Evolutionary conservation across 2,329 filamentous ascomycete species (phyloP).

Genomic region (Pestalotiopsis sp.): DNA sequence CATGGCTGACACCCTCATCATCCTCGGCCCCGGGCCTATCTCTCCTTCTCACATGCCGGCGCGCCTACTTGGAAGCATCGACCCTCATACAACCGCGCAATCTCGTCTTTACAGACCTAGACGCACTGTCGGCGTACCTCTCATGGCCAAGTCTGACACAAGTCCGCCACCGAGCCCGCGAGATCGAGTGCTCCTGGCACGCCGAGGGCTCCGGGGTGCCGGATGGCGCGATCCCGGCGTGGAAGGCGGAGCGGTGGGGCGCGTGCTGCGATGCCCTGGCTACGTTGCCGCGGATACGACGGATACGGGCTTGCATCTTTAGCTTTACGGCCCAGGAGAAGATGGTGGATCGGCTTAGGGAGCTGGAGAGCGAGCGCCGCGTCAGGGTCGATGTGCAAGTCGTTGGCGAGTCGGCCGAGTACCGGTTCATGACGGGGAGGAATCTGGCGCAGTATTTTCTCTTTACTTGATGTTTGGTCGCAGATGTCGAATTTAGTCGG

Average conservation of each 20-base stretch:
- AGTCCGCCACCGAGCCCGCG: background rate
- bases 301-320: background rate
- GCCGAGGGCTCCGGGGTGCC: background rate
- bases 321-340: background rate
- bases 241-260: background rate
- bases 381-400: background rate
- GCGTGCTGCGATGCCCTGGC: background rate
- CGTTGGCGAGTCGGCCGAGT: background rate
- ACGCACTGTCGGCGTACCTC: background rate
- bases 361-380: background rate
- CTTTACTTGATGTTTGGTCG: background rate
- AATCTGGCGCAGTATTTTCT: background rate
- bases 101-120: background rate
- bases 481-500: background rate
- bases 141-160: background rate
- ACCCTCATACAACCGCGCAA: background rate
- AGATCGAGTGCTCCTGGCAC: background rate
- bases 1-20: background rate
- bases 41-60: background rate
- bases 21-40: background rate
- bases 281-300: background rate
- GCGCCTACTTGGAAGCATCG: background rate
- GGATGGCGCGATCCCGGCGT: background rate
- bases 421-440: slow-evolving; percentile 2
- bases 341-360: background rate